Percentiles rank a stretch among this genome's conserved stretches.
Evolutionary conservation across 2,329 filamentous ascomycete genomes (phyloP).

Genomic region (Cyphellophora europaea): DNA sequence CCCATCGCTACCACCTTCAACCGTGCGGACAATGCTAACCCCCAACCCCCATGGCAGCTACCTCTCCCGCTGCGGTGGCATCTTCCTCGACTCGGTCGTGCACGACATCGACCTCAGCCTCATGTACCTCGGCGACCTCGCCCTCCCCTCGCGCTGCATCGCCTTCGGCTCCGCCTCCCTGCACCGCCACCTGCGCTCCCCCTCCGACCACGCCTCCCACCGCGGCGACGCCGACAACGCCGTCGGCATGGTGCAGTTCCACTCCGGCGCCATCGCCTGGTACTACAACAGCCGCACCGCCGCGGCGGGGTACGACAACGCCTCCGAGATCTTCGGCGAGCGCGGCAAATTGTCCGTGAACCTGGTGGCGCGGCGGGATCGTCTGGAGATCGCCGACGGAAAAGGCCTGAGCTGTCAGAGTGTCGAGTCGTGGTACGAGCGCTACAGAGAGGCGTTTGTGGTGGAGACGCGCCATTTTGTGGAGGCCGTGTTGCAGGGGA

Average conservation of each 20-base stretch:
- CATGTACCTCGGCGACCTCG: slow-evolving; percentile 25
- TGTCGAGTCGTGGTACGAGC: neutral
- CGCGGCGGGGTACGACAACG: neutral
- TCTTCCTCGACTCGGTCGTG: neutral
- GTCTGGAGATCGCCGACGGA: neutral
- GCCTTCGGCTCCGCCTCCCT: slow-evolving; percentile 26
- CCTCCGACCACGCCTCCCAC: neutral
- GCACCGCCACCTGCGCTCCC: slow-evolving; percentile 25
- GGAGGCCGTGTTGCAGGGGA: neutral
- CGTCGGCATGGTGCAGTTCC: neutral
- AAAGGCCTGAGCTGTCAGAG: neutral
- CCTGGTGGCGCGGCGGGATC: neutral
- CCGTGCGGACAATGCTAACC: no score
- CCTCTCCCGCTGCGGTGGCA: slow-evolving; percentile 16
- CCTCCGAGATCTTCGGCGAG: neutral
- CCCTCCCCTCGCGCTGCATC: slow-evolving; percentile 22
- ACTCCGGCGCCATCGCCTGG: neutral
- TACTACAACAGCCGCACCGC: neutral
- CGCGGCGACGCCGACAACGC: neutral
- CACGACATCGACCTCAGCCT: slow-evolving; percentile 1
- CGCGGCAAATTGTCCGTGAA: neutral
- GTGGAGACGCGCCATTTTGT: neutral
- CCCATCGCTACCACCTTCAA: no score
- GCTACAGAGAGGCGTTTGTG: neutral
- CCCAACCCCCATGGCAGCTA: no score